A percentile compares a stretch with the other conserved stretches of the same genome.
phyloP scores from a whole-genome alignment of 805 yeast species.

The Pichia manshurica region DNA sequence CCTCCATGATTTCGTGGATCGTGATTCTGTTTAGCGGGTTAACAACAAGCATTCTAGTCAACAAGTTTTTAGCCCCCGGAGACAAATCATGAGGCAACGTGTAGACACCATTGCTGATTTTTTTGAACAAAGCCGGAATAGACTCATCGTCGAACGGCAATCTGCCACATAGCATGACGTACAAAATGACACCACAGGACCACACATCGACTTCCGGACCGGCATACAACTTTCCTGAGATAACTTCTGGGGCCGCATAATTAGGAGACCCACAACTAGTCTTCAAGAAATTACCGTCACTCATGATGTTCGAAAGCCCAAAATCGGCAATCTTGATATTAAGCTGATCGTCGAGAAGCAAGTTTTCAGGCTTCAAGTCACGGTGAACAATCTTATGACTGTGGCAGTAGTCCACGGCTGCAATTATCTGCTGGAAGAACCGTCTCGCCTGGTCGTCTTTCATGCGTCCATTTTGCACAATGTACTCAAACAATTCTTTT shows the following conservation, averaged over 20 bases:
- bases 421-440: slow-evolving; percentile 92
- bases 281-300: slow-evolving; percentile 92
- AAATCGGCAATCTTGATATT: slow-evolving; percentile 96
- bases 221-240: slow-evolving; percentile 88
- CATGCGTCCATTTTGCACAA: slow-evolving; percentile 91
- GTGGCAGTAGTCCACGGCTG: slow-evolving; percentile 95
- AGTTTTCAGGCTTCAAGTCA: slow-evolving; percentile 93
- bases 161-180: slow-evolving; percentile 94
- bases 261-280: slow-evolving; percentile 96
- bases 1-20: slow-evolving; percentile 85
- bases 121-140: slow-evolving; percentile 89
- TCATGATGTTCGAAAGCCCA: slow-evolving; percentile 92
- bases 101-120: slow-evolving; percentile 88
- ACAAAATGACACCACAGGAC: slow-evolving; percentile 93
- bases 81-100: slow-evolving; percentile 83
- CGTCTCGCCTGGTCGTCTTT: slow-evolving; percentile 86
- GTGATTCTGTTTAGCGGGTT: slow-evolving; percentile 92
- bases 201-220: slow-evolving; percentile 98
- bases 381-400: slow-evolving; percentile 94
- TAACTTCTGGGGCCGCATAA: slow-evolving; percentile 97
- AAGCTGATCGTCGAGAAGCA: slow-evolving; percentile 79
- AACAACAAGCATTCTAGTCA: slow-evolving; percentile 88
- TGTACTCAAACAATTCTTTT: slow-evolving; percentile 92
- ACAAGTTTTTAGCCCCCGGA: slow-evolving; percentile 74
- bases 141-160: slow-evolving; percentile 95